Percentiles rank a stretch among this genome's conserved stretches.
Conservation (phyloP, 164 flowering plant genomes). For the Liriodendron chinense region DNA sequence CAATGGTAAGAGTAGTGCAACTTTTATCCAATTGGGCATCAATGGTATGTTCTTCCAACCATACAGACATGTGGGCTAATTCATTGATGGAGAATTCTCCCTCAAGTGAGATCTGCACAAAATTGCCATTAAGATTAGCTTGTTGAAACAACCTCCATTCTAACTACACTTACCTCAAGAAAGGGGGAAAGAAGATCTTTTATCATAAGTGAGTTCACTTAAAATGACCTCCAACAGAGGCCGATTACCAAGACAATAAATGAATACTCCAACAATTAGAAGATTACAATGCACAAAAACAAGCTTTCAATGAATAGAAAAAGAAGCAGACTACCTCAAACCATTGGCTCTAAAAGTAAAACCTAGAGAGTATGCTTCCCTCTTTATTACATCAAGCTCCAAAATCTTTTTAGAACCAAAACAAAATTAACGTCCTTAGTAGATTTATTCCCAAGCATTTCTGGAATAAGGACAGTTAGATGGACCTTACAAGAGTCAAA, state of each 20-base stretch:
- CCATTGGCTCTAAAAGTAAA: constrained; percentile 73
- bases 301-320: background rate
- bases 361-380: constrained; percentile 55
- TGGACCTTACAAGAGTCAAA: constrained; percentile 46
- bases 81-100: too few relatives aligned
- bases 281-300: background rate
- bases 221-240: constrained; percentile 65
- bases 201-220: constrained; percentile 70
- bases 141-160: background rate
- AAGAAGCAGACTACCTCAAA: constrained; percentile 46
- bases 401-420: constrained; percentile 41
- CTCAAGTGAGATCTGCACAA: too few relatives aligned
- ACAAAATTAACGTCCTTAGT: background rate
- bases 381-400: constrained; percentile 74
- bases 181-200: constrained; percentile 50
- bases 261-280: constrained; percentile 3
- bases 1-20: too few relatives aligned
- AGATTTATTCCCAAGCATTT: background rate
- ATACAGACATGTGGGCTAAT: too few relatives aligned
- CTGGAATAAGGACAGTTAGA: background rate
- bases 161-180: constrained; percentile 50
- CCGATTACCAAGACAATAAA: constrained; percentile 10
- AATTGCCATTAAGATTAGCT: background rate
- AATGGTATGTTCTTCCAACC: too few relatives aligned
- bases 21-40: too few relatives aligned